Evolutionary conservation across 768 basidiomycete species (phyloP), one percentile per base, ranked within the genome.

Genomic region (Kwoniella sp.): DNA sequence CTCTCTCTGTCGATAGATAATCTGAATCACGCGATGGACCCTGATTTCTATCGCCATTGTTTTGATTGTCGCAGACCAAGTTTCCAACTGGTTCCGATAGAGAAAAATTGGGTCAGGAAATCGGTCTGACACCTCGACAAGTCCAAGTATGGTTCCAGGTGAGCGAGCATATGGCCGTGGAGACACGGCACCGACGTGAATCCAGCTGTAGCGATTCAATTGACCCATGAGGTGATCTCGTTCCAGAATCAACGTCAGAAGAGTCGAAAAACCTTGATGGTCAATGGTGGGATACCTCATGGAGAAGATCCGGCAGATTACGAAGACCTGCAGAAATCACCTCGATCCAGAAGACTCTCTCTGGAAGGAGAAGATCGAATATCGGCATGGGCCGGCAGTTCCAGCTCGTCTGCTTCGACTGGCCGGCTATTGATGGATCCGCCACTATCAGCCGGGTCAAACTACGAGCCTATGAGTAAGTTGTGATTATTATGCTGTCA

Each of bases 71-170:
- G 22, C 40, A 77, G 74, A 71, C 68, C 22, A 72, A 70, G 33
- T 74, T 74, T 40, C 74, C 74, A 6, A 59, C 58, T 1, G 64
- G 53, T 0, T 36, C 51, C 1, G 59, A 72, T 12, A 36, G 74
- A 37, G 68, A 74, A 40, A 29, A 47, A 4, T 37, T 72, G 8
- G 74, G 68, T 4, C 15, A 24, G 8, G 47, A 61, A 19, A 68
- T 68, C 36, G 67, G 64, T 8, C 55, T 77, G 22, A 72, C 72
- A 8, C 58, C 68, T 24, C 65, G 74, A 33, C 72, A 77, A 63
- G 72, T 77, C 4, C 74, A 77, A 55, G 74, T 77, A 10, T 77
- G 74, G 74, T 77, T 77, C 53, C 74, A 77, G 60, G 74, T 72
- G 56, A 61, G 70, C 24, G 13, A 33, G n/a, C n/a, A n/a, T n/a